Evolutionary conservation across 1,284 basidiomycete species (phyloP), one percentile per base, ranked within the genome.

Genomic region (Caloboletus inedulis): DNA sequence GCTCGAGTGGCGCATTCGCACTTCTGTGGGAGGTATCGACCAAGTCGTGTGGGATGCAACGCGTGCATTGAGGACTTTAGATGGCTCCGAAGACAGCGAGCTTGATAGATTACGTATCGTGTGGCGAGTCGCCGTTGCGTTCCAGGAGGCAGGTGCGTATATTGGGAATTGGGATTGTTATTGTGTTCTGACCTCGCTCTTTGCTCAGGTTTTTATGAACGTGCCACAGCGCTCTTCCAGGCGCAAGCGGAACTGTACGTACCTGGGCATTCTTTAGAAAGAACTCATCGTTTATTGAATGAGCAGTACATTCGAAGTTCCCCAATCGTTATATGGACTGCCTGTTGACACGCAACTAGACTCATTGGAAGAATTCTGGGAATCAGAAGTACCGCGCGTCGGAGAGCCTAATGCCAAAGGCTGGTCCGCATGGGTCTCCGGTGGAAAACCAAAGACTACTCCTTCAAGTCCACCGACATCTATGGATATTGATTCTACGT

Each of bases 231-330:
- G 6, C 69, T 89, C 59, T 87, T 89, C 59, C 88, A 91, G 65
- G 86, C 86, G 8, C 85, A 90, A 67, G 81, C 84, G 19, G 88
- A 89, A 68, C 58, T 90, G 88, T 90, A 69, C 62, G 84, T 66
- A 29, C 14, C 30, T 23, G 5, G 18, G 48, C 19, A 19, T 16
- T 43, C n/a, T 30, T 36, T 23, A 14, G 5, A 31, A 42, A 36
- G 19, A 53, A 8, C 27, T 52, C 47, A 51, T 55, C 33, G 16
- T 47, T 43, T 33, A 43, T 52, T 31, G 58, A 27, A 47, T 30
- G 48, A 49, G 13, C 59, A 89, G 86, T 40, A 74, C 75, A 13
- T 89, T 84, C 58, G 71, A 78, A 54, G 55, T 75, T 21, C 84
- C 85, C 0, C 66, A 72, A 37, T 59, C 65, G 19, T 59, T 85